phyloP scores from a whole-genome alignment of 495 filamentous ascomycete genomes.

The Thermochaetoides thermophila region DNA sequence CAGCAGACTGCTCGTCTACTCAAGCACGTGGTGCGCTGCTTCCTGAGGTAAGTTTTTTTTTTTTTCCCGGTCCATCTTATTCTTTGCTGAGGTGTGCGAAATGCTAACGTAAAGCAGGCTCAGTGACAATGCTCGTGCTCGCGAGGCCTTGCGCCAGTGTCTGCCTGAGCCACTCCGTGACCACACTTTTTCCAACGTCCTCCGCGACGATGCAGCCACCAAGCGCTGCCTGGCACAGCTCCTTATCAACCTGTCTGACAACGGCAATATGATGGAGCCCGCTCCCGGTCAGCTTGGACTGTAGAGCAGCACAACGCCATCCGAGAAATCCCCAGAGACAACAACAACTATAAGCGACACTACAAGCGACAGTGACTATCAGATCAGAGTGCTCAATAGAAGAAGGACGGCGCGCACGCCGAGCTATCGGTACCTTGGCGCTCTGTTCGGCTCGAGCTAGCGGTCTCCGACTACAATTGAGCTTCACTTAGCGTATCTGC shows the following conservation, averaged over 20 bases:
- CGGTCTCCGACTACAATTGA: too few relatives aligned
- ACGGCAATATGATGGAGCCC: conserved; percentile 70
- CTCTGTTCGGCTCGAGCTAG: too few relatives aligned
- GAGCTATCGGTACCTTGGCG: too few relatives aligned
- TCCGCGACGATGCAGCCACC: conserved; percentile 93
- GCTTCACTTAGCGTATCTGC: too few relatives aligned
- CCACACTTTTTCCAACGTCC: conserved; percentile 88
- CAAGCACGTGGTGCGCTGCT: conserved; percentile 97
- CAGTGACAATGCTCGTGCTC: conserved; percentile 89
- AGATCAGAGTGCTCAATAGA: too few relatives aligned
- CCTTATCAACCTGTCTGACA: conserved; percentile 91
- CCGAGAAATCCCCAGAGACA: too few relatives aligned
- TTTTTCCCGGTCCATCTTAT: not conserved
- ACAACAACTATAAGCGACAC: too few relatives aligned
- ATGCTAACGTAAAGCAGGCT: conserved; percentile 36
- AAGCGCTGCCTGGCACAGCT: conserved; percentile 96
- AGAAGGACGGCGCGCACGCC: too few relatives aligned
- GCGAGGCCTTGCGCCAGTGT: conserved; percentile 91
- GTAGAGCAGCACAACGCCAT: not conserved
- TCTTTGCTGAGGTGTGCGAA: not conserved
- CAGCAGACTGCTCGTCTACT: conserved; percentile 91
- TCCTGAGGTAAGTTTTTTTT: conserved; percentile 52
- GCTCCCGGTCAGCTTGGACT: conserved; percentile 21
- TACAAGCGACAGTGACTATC: too few relatives aligned
- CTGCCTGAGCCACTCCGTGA: conserved; percentile 93